Conservation (phyloP, 2,329 filamentous ascomycete genomes). For the Cytospora mali region DNA sequence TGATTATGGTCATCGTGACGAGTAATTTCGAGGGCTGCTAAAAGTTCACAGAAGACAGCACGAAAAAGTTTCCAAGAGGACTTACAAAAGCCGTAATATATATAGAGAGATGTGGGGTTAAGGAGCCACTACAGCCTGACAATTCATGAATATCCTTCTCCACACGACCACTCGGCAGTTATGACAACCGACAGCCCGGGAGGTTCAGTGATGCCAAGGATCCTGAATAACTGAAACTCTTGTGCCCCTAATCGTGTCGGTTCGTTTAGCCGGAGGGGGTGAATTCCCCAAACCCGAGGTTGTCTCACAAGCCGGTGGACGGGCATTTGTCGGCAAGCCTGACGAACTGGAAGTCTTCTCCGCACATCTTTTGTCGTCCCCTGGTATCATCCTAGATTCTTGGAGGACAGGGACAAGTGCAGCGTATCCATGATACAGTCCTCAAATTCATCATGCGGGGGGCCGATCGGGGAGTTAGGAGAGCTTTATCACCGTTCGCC, state of each 20-base stretch:
- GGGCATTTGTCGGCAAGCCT: not conserved
- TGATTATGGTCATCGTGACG: slow-evolving; percentile 13
- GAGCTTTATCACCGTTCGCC: not conserved
- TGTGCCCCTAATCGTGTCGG: too few relatives aligned
- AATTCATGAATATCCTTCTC: not conserved
- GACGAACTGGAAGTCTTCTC: not conserved
- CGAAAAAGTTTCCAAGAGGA: too few relatives aligned
- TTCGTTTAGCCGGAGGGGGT: not conserved
- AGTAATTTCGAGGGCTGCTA: not conserved
- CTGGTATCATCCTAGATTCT: not conserved
- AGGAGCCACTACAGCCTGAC: not conserved
- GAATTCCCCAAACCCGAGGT: too few relatives aligned
- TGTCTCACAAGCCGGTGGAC: not conserved
- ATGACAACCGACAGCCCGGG: not conserved
- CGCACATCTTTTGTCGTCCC: too few relatives aligned
- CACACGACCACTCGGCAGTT: not conserved
- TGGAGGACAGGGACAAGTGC: not conserved
- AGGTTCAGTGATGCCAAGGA: too few relatives aligned
- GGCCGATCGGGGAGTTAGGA: not conserved
- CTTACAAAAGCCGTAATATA: too few relatives aligned
- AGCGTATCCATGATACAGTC: not conserved
- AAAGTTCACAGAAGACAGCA: too few relatives aligned
- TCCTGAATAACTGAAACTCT: too few relatives aligned
- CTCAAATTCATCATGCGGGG: not conserved
- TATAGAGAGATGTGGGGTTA: not conserved